Base-by-base conservation (phyloP, 139 green algal genomes). In the Edaphochlamys debaryana region DNA sequence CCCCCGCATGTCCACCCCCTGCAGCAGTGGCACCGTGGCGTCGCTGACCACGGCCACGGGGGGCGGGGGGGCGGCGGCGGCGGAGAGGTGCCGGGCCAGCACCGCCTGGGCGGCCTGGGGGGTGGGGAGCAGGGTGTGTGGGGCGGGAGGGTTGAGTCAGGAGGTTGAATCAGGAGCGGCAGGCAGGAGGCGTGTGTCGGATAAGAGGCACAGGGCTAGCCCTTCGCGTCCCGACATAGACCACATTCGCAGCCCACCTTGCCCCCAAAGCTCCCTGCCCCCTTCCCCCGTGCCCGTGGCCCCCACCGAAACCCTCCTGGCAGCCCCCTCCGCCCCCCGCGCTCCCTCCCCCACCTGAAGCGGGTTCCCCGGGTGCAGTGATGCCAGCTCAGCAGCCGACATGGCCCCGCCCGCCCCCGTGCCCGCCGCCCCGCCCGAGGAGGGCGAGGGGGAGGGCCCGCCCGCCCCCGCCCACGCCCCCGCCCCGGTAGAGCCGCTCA, bases 1-100 rank as follows among this genome's bases (percentile, higher is more conserved):
- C 2, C 88, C 89, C 11, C 67, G 63, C 91, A 96, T 93, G 83
- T 96, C 89, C 42, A 95, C 70, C 15, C 82, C 79, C 3, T 89
- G 80, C 69, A 95, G 67, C 38, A 92, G 70, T 67, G 86, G 41
- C 36, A 42, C 58, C 8, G 72, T 76, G 60, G 30, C 34, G 45
- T 76, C 76, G 4, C 62, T 67, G 7, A 76, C 37, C 3, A 54
- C 19, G 67, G 36, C 69, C 23, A 20, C 58, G 23, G 60, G 23
- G 29, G 45, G 66, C 4, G 78, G 48, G 22, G 30, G 23, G 27
- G 64, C 15, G 23, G 74, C 29, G 30, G 60, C 75, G 19, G 60
- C 60, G 38, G 75, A 40, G 54, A 40, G 60, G 58, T 81, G 75
- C 27, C 75, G 75, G 4, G 60, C 36, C n/a, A 81, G 75, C 75